Base-by-base conservation (phyloP, 257 asterid genomes). In the Gentiana dahurica region DNA sequence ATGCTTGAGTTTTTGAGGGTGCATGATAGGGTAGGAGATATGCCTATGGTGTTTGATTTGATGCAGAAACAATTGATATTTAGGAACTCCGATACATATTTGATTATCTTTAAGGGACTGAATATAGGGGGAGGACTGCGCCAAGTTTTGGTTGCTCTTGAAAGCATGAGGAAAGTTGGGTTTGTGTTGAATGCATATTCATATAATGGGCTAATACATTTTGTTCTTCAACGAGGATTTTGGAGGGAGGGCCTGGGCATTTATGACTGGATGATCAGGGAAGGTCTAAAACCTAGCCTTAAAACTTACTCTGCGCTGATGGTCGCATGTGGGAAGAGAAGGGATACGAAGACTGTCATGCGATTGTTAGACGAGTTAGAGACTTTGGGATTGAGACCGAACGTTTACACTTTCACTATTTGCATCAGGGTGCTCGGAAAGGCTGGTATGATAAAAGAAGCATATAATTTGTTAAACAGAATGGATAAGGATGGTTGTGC, bases 401-500 rank as follows among this genome's bases (percentile, higher is more conserved):
- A 91, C 71, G 83, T 91, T 35, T 87, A 85, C 61, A 85, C 98
- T 13, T 91, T 81, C 73, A 87, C 96, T 52, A 87, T 91, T 71
- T 91, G 98, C 68, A 87, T 91, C 56, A 79, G 98, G 67, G 94
- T 73, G 56, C 95, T 91, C 12, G 98, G 98, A 9, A 77, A 89
- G 53, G 96, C 96, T 3, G 96, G 98, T 59, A 85, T 82, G 75
- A 79, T 87, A 11, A 55, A 70, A 35, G 94, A 85, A 64, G 96
- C 94, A 36, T 84, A 61, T 67, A 57, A 39, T 72, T 68, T 87
- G 55, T 70, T 91, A 43, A 82, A 79, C 63, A 85, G 94, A 69
- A 91, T 91, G 98, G 92, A 81, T 6, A 68, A 72, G 46, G 95
- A 81, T 41, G 97, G 94, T 58, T 91, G 98, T 77, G 75, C 86